A percentile compares a stretch with the other conserved stretches of the same genome.
phyloP scores from a whole-genome alignment of 2,329 filamentous ascomycete species.

The Talaromyces sp. region DNA sequence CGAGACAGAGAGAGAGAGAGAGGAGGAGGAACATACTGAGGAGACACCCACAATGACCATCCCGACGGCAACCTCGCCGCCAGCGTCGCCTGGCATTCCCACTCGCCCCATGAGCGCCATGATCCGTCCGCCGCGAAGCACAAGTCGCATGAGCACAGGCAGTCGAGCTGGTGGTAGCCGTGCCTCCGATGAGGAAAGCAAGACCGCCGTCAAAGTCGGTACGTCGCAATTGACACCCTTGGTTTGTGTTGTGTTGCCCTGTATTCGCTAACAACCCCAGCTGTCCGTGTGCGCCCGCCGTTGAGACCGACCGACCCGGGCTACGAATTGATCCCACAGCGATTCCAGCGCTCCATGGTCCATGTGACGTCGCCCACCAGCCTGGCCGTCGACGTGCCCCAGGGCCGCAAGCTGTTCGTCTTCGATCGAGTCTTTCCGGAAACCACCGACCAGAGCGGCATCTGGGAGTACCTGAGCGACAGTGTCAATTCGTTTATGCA shows the following conservation, averaged over 20 bases:
- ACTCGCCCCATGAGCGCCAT: constrained; percentile 77
- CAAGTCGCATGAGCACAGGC: constrained; percentile 75
- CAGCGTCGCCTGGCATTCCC: constrained; percentile 56
- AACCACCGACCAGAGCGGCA: constrained; percentile 75
- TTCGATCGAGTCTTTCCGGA: constrained; percentile 93
- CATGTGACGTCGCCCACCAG: constrained; percentile 82
- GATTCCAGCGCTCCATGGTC: constrained; percentile 89
- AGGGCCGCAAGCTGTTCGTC: constrained; percentile 90
- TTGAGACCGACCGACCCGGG: constrained; percentile 79
- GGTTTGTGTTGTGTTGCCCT: neutral
- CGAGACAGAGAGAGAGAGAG: neutral
- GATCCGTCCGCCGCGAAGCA: constrained; percentile 70
- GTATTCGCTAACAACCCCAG: constrained; percentile 43
- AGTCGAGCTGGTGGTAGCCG: constrained; percentile 73
- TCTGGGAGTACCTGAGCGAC: constrained; percentile 92
- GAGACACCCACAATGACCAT: constrained; percentile 50
- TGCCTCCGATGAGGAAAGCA: constrained; percentile 82
- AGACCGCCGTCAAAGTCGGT: constrained; percentile 96
- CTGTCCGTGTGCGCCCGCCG: constrained; percentile 86
- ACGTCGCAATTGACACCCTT: constrained; percentile 41
- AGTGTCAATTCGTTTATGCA: constrained; percentile 86
- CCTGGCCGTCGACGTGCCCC: constrained; percentile 81
- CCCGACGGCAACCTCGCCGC: constrained; percentile 69
- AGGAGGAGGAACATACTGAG: neutral
- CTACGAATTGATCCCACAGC: constrained; percentile 89